phyloP scores from a whole-genome alignment of 2,329 filamentous ascomycete species.

The Bretziella fagacearum region DNA sequence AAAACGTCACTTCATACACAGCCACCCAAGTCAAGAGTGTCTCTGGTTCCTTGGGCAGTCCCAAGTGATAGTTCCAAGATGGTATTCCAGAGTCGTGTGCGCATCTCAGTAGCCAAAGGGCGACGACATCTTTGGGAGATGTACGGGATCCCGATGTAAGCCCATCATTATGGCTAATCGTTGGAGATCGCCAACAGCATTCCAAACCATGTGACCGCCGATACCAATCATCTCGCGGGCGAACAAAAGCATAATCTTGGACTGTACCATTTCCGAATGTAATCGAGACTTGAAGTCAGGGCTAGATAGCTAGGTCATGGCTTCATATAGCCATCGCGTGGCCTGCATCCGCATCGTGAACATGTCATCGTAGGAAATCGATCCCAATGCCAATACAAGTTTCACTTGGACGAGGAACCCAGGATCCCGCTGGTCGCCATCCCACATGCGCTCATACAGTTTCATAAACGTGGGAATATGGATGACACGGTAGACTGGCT shows the following conservation, averaged over 20 bases:
- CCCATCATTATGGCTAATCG: slow-evolving; percentile 33
- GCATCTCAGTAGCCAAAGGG: slow-evolving; percentile 29
- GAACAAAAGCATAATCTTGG: slow-evolving; percentile 27
- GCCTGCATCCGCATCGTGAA: slow-evolving; percentile 34
- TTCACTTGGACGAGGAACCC: slow-evolving; percentile 40
- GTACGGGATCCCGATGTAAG: slow-evolving; percentile 31
- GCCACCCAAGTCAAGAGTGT: too few species aligned
- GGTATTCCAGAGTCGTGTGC: slow-evolving; percentile 35
- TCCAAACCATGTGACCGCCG: slow-evolving; percentile 32
- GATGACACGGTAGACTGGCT: slow-evolving; percentile 31
- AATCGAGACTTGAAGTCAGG: slow-evolving; percentile 37
- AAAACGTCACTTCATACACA: too few species aligned
- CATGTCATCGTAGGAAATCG: slow-evolving; percentile 30
- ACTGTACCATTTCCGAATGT: slow-evolving; percentile 34
- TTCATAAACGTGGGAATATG: slow-evolving; percentile 33
- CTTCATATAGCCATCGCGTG: slow-evolving; percentile 40
- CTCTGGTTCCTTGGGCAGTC: too few species aligned
- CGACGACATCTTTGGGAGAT: slow-evolving; percentile 22
- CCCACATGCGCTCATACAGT: slow-evolving; percentile 36
- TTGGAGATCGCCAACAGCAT: slow-evolving; percentile 28
- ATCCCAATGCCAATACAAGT: slow-evolving; percentile 40
- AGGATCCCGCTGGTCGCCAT: slow-evolving; percentile 19
- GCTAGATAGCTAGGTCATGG: slow-evolving; percentile 35
- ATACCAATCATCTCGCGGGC: slow-evolving; percentile 25
- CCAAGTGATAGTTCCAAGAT: slow-evolving; percentile 32